Evolutionary conservation across 768 basidiomycete genomes (phyloP), one percentile per base, ranked within the genome.

Genomic region (Gyrodon lividus): DNA sequence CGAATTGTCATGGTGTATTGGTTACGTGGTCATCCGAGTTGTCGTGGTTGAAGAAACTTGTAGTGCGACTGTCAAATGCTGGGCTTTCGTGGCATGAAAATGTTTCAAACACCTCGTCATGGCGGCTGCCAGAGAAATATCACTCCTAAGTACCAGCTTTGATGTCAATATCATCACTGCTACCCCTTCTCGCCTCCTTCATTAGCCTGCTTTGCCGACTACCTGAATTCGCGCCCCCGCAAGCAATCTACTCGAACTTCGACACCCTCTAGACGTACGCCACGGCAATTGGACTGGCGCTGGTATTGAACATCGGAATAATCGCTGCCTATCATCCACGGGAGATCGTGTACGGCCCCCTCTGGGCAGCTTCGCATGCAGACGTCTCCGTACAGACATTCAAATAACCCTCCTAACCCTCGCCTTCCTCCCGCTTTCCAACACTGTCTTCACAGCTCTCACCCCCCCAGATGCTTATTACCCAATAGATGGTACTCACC

Each of bases 221-320:
- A 16, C 52, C 61, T 26, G 65, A 64, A 59, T 75, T 74, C 46
- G 65, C 68, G 2, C 74, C 74, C 10, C 73, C 67, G 16, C 74
- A 72, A 60, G 40, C 74, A 19, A 62, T 75, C 45, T 63, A 71
- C 48, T 63, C 69, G 7, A 61, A 58, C n/a, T n/a, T n/a, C 35
- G 46, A 64, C 13, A 63, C 69, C 5, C 72, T 73, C 8, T 77
- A 74, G 73, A 75, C 73, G 20, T 76, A 76, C 38, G 57, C 59
- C 2, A 46, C 64, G 20, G 65, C 69, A 2, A 39, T 69, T 13
- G 42, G 67, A 12, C 58, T 63, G 13, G 67, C 66, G 5, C 28
- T 64, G 10, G 50, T 63, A 13, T 39, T 63, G 9, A 45, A 59
- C n/a, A 12, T 66, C 19, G n/a, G 55, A 2, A 26, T 43, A 5